A percentile compares a stretch with the other conserved stretches of the same genome.
These are phyloP conservation scores for Cercospora berteroae DNA, from an alignment of 2,329 filamentous ascomycete species.

Conservation along the genomic window DNA sequence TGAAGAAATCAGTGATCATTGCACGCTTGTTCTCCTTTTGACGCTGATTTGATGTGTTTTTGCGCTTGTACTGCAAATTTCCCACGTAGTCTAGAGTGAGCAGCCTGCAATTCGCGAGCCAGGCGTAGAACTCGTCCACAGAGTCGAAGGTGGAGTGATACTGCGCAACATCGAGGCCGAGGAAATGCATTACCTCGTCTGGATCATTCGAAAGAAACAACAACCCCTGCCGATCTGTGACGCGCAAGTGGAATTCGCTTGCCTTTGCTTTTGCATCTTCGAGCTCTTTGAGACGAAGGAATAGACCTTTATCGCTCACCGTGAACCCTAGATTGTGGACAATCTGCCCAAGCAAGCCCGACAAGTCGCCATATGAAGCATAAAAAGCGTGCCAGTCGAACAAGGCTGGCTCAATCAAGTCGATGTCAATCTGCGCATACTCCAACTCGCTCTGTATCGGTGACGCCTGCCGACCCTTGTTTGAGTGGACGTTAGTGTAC, in stretches of 20 bases:
- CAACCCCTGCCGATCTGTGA: slow-evolving; percentile 47
- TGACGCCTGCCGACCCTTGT: slow-evolving; percentile 6
- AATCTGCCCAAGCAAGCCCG: slow-evolving; percentile 63
- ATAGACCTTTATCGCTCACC: slow-evolving; percentile 61
- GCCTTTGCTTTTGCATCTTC: slow-evolving; percentile 59
- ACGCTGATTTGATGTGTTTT: slow-evolving; percentile 54
- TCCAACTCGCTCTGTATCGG: slow-evolving; percentile 24
- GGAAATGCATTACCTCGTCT: slow-evolving; percentile 56
- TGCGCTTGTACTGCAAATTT: slow-evolving; percentile 28
- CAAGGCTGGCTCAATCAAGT: slow-evolving; percentile 49
- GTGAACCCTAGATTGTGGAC: slow-evolving; percentile 67
- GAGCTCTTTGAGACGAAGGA: slow-evolving; percentile 66
- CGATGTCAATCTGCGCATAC: slow-evolving; percentile 67
- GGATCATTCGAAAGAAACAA: slow-evolving; percentile 62
- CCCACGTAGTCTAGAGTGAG: slow-evolving; percentile 50
- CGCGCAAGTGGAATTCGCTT: slow-evolving; percentile 15
- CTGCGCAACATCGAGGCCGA: slow-evolving; percentile 54
- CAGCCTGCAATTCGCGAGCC: slow-evolving; percentile 57
- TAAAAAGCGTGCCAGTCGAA: slow-evolving; percentile 66
- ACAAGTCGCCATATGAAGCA: slow-evolving; percentile 69
- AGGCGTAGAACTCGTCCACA: slow-evolving; percentile 60
- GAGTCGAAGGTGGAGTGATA: slow-evolving; percentile 58
- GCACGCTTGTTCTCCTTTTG: slow-evolving; percentile 55
- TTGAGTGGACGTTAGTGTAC: slow-evolving; percentile 21
- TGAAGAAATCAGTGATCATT: slow-evolving; percentile 60